Percentiles rank a stretch among this genome's conserved stretches.
Conservation (phyloP, 2,329 filamentous ascomycete species). For the Capronia epimyces region DNA sequence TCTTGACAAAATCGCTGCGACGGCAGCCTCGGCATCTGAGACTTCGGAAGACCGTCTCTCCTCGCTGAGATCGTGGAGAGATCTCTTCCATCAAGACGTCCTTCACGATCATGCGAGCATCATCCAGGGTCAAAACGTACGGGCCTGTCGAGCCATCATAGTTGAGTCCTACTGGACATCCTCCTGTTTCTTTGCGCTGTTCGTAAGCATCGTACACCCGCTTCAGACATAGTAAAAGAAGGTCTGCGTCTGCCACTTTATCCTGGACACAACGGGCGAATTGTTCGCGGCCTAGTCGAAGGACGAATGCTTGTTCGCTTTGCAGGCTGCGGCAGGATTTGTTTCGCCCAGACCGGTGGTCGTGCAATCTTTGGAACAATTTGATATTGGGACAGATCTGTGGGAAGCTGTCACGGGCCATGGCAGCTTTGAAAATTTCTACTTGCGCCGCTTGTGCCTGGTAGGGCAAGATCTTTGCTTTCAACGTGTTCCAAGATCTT, state of each 20-base stretch:
- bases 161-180: slow-evolving; percentile 20
- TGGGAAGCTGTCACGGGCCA: background rate
- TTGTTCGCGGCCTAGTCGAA: slow-evolving; percentile 25
- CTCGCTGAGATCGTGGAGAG: slow-evolving; percentile 14
- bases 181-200: background rate
- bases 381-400: slow-evolving; percentile 4
- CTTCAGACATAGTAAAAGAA: slow-evolving; percentile 30
- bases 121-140: slow-evolving; percentile 33
- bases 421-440: slow-evolving; percentile 19
- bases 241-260: slow-evolving; percentile 29
- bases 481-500: slow-evolving; percentile 31
- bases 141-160: slow-evolving; percentile 21
- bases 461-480: slow-evolving; percentile 29
- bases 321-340: background rate
- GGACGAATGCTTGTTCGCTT: slow-evolving; percentile 29
- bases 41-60: slow-evolving; percentile 20
- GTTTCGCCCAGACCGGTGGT: slow-evolving; percentile 12
- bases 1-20: slow-evolving; percentile 26
- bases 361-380: slow-evolving; percentile 18
- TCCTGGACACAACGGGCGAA: slow-evolving; percentile 17
- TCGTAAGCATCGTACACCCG: slow-evolving; percentile 29
- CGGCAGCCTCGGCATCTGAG: slow-evolving; percentile 33
- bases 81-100: slow-evolving; percentile 27
- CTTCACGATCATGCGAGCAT: slow-evolving; percentile 32
- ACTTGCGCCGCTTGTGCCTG: slow-evolving; percentile 27